A percentile compares a stretch with the other conserved stretches of the same genome.
These are phyloP conservation scores for Russula emetica DNA, from an alignment of 768 basidiomycete species.

Conservation along the genomic window DNA sequence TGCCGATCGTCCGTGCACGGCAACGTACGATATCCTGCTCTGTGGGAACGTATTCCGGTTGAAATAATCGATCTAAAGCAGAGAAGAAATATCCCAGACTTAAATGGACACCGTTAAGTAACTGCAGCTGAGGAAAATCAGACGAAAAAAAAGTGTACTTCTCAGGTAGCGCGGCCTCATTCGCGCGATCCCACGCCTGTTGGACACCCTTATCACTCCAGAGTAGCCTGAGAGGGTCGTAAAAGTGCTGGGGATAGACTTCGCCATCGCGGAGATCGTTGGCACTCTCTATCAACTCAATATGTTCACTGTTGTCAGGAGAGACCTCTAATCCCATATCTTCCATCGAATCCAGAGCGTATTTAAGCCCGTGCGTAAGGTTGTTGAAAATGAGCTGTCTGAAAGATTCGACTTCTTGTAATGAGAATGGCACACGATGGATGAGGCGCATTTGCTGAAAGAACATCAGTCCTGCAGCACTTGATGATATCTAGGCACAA, in stretches of 20 bases:
- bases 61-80: slow-evolving; percentile 75
- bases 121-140: slow-evolving; percentile 13
- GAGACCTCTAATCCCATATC: slow-evolving; percentile 77
- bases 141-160: slow-evolving; percentile 51
- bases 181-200: slow-evolving; percentile 73
- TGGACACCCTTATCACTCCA: slow-evolving; percentile 78
- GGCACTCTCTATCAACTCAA: slow-evolving; percentile 63
- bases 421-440: slow-evolving; percentile 77
- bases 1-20: slow-evolving; percentile 85
- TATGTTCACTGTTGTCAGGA: slow-evolving; percentile 51
- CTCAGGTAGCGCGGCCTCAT: slow-evolving; percentile 89
- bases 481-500: background rate
- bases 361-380: slow-evolving; percentile 77
- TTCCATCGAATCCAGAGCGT: slow-evolving; percentile 82
- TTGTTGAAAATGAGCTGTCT: slow-evolving; percentile 93
- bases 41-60: slow-evolving; percentile 62
- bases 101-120: slow-evolving; percentile 6
- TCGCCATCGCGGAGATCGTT: slow-evolving; percentile 75
- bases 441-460: slow-evolving; percentile 94
- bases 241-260: slow-evolving; percentile 66
- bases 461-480: slow-evolving; percentile 10
- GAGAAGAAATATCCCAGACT: slow-evolving; percentile 76
- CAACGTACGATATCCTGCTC: slow-evolving; percentile 88
- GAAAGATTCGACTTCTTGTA: slow-evolving; percentile 80
- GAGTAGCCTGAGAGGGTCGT: slow-evolving; percentile 60